Base-by-base conservation (phyloP, 192 early-diverging fungal genomes). In the Gamsiella multidivaricata region DNA sequence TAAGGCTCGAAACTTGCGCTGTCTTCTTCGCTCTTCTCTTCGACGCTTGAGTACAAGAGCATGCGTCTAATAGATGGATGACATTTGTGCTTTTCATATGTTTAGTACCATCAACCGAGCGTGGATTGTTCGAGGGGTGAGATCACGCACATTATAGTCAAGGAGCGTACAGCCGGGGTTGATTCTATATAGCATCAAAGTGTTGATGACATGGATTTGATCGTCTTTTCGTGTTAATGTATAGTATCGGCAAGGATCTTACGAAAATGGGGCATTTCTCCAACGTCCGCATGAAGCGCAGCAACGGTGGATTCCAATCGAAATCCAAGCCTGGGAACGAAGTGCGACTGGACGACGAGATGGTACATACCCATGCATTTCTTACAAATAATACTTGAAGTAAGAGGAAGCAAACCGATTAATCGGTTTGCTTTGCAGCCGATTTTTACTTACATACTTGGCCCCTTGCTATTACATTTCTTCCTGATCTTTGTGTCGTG, bases 291-390 rank as follows among this genome's bases (percentile, higher is more conserved):
- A 25, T 63, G 14, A 80, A 71, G 42, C 62, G 69, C n/a, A 50
- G 25, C 22, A n/a, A n/a, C n/a, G 58, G 56, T 18, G 78, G 69
- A 51, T 80, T 70, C 26, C 74, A 68, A 32, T 54, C 74, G 1
- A 78, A 78, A 22, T 18, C 58, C 26, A 78, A 78, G 23, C 74
- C 74, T 43, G 74, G 74, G 43, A 78, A 78, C 32, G 74, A 78
- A 78, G 74, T 78, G 42, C 53, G 74, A 22, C 22, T 78, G 54
- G 81, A 84, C 34, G 80, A 85, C 53, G 84, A 86, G 26, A 75
- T 84, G 55, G 87, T 88, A 80, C 43, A 59, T n/a, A n/a, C n/a
- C n/a, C n/a, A n/a, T n/a, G n/a, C n/a, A n/a, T n/a, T n/a, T n/a
- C n/a, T 55, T 5, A 46, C 15, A 26, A 12, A 17, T 12, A 5